Conservation (phyloP, 1,284 basidiomycete genomes). For the Apiotrichum laibachii region DNA sequence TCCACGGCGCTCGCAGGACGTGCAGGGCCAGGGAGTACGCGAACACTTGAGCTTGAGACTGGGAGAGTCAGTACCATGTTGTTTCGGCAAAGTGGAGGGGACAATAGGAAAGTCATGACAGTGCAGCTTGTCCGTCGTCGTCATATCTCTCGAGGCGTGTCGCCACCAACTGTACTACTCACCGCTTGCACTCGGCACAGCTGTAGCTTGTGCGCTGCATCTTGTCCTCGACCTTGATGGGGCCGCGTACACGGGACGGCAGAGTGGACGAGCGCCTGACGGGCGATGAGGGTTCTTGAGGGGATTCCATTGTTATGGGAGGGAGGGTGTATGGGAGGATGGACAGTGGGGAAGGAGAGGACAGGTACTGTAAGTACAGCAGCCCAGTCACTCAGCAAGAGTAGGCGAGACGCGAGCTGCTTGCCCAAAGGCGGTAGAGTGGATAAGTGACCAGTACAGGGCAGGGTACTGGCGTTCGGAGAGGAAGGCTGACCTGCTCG, state of each 20-base stretch:
- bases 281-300: background rate
- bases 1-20: slow-evolving; percentile 45
- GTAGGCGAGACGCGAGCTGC: too few relatives aligned
- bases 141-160: too few relatives aligned
- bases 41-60: slow-evolving; percentile 48
- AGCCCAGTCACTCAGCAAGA: too few relatives aligned
- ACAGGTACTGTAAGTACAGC: background rate
- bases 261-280: background rate
- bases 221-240: slow-evolving; percentile 7
- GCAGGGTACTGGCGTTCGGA: too few relatives aligned
- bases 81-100: background rate
- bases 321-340: background rate
- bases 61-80: slow-evolving; percentile 3
- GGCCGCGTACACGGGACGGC: slow-evolving; percentile 5
- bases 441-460: too few relatives aligned
- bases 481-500: too few relatives aligned
- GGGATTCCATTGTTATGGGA: slow-evolving; percentile 1
- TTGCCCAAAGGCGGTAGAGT: too few relatives aligned
- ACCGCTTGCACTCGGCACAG: slow-evolving; percentile 45
- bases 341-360: background rate
- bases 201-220: slow-evolving; percentile 32
- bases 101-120: background rate
- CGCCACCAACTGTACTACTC: slow-evolving; percentile 11
- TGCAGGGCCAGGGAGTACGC: slow-evolving; percentile 43
- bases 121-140: too few relatives aligned